Evolutionary conservation across 495 filamentous ascomycete species (phyloP), one percentile per base, ranked within the genome.

Genomic region (Aspergillus steynii): DNA sequence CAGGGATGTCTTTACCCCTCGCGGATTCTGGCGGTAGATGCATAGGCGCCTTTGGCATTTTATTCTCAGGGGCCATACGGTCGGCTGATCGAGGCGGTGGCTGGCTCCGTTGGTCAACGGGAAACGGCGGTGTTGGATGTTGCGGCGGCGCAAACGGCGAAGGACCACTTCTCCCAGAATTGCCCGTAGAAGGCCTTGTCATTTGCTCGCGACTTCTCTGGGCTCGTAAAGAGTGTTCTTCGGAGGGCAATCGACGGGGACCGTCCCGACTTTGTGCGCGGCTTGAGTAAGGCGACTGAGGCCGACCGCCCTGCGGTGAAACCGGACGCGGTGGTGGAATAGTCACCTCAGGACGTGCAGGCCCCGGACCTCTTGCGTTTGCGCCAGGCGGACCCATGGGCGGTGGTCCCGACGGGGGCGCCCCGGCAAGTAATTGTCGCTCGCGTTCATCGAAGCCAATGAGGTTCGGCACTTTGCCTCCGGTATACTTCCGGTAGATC

Each of bases 401-500:
- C 10, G 37, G 37, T 31, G 75, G 61, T 53, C 65, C 71, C 28
- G 69, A 51, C n/a, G 74, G 62, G 27, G 74, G 61, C 20, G 67
- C 46, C 20, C 85, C 89, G 49, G 86, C 66, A 45, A 96, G 80
- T 47, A 84, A 77, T 60, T 94, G 91, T 31, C 86, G 82, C 73
- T 97, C 92, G 47, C 82, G 85, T 37, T 87, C 80, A 65, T 90
- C 89, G 71, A 98, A 98, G 7, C 93, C 94, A 50, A 85, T 81
- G 20, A 99, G 77, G 42, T 86, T 83, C 26, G 95, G 95, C 27
- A 88, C 74, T 60, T 86, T 90, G 9, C 96, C 95, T 29, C 90
- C 90, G 10, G 96, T 98, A 69, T 97, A 99, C 70, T 97, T 98
- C 60, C 85, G 88, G 71, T 89, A 99, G 45, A 99, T 97, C 76